Evolutionary conservation across 768 basidiomycete genomes (phyloP), one percentile per base, ranked within the genome.

Genomic region (Infundibulicybe gibba): DNA sequence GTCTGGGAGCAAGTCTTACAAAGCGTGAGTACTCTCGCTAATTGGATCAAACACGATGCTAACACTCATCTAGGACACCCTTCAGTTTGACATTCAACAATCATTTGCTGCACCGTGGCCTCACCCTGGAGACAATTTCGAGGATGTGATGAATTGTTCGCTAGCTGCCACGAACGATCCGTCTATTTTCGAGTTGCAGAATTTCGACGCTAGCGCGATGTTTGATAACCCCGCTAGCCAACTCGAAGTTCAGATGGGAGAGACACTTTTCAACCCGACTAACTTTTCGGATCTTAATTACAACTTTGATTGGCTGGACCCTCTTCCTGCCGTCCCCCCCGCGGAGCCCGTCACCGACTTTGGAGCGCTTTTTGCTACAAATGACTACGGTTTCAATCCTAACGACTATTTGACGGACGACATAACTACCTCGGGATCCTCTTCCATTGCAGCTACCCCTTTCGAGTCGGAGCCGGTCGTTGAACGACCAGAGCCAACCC

Each of bases 241-340:
- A 35, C 54, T 76, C 32, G 67, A 74, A 41, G 53, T 75, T 3
- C 70, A 61, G 15, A 46, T 66, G 54, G 62, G 62, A 61, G 38
- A 15, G 55, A 16, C 13, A 19, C 40, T 37, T 30, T n/a, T 37
- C 19, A 47, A 37, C 20, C 50, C 33, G 43, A 43, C 32, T 50
- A 40, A 33, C 56, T 38, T 52, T 2, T 56, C 40, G 43, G 9
- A 43, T 51, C 5, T 20, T 43, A 33, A 40, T 40, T 13, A 34
- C 21, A 41, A 32, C 45, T 16, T 42, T 2, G 25, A 38, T 38
- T 38, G n/a, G 17, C 17, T 19, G n/a, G 35, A 3, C 3, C 35
- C 17, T 19, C n/a, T 10, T 10, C 17, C 10, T 10, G 35, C 17
- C 17, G 6, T 10, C 35, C 16, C 45, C 25, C 45, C 50, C 48